Percentiles rank a stretch among this genome's conserved stretches.
These are phyloP conservation scores for Paulownia fortunei DNA, from an alignment of 257 asterid genomes.

Conservation along the genomic window DNA sequence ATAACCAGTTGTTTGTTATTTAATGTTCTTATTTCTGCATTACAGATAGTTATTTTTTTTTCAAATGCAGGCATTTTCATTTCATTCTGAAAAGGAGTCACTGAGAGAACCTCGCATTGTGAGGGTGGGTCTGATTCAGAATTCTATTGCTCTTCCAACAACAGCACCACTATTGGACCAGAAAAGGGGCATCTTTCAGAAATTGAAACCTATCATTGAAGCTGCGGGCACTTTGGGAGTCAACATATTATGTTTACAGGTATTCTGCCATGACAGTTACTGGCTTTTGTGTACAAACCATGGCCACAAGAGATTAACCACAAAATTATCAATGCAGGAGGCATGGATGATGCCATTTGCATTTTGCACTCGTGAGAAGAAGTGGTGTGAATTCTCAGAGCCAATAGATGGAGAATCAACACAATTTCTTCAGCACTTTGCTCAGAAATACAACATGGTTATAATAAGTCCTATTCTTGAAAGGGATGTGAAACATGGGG, in stretches of 20 bases:
- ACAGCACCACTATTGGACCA: slow-evolving; percentile 75
- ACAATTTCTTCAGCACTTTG: slow-evolving; percentile 80
- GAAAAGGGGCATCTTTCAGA: slow-evolving; percentile 73
- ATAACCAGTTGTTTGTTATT: slow-evolving; percentile 2
- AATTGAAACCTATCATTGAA: slow-evolving; percentile 77
- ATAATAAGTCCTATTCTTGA: slow-evolving; percentile 90
- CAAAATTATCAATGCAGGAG: slow-evolving; percentile 54
- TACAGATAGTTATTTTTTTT: neutral
- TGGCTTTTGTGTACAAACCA: slow-evolving; percentile 6
- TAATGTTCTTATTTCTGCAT: neutral
- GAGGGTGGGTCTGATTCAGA: slow-evolving; percentile 93
- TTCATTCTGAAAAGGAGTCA: slow-evolving; percentile 78
- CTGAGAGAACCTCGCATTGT: slow-evolving; percentile 77
- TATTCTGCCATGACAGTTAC: slow-evolving; percentile 34
- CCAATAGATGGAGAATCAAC: slow-evolving; percentile 95
- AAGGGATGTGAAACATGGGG: slow-evolving; percentile 95
- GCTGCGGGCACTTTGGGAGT: slow-evolving; percentile 92
- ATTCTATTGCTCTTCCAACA: slow-evolving; percentile 74
- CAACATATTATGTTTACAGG: slow-evolving; percentile 91
- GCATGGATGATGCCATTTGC: slow-evolving; percentile 99
- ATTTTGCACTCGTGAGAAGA: slow-evolving; percentile 96
- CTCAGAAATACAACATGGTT: slow-evolving; percentile 85
- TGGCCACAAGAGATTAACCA: slow-evolving; percentile 25
- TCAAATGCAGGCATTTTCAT: slow-evolving; percentile 65
- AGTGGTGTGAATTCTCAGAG: slow-evolving; percentile 98